Conservation (phyloP, 2,329 filamentous ascomycete genomes). For the Ascochyta rabiei region DNA sequence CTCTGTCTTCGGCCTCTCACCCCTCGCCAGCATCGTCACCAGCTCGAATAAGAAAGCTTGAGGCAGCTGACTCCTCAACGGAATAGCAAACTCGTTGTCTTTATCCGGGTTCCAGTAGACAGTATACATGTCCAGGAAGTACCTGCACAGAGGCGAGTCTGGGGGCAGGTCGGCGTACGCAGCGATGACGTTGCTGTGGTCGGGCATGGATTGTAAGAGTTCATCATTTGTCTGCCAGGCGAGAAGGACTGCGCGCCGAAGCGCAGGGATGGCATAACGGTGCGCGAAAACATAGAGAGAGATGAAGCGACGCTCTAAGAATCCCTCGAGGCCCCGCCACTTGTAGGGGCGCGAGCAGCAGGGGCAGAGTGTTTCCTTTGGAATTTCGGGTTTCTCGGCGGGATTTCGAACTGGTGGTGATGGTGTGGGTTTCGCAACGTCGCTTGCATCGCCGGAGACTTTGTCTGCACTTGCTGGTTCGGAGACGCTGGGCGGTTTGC, state of each 20-base stretch:
- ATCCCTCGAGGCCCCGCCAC: slow-evolving; percentile 46
- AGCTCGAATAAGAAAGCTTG: slow-evolving; percentile 45
- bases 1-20: slow-evolving; percentile 44
- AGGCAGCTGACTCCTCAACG: slow-evolving; percentile 41
- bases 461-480: slow-evolving; percentile 35
- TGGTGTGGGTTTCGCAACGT: slow-evolving; percentile 27
- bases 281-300: slow-evolving; percentile 43
- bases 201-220: slow-evolving; percentile 45
- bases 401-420: slow-evolving; percentile 37
- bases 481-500: slow-evolving; percentile 17
- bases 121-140: slow-evolving; percentile 47
- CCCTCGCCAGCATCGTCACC: slow-evolving; percentile 40
- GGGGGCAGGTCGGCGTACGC: slow-evolving; percentile 41
- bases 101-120: slow-evolving; percentile 46
- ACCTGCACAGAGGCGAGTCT: slow-evolving; percentile 39
- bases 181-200: slow-evolving; percentile 46
- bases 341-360: slow-evolving; percentile 46
- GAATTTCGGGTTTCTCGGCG: slow-evolving; percentile 41
- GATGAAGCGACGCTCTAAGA: slow-evolving; percentile 46
- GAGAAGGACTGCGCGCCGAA: slow-evolving; percentile 41
- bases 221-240: slow-evolving; percentile 47
- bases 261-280: slow-evolving; percentile 40
- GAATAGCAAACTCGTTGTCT: slow-evolving; percentile 39
- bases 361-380: slow-evolving; percentile 44
- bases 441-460: slow-evolving; percentile 37